Percentiles rank a stretch among this genome's conserved stretches.
These are phyloP conservation scores for Taphrina communis DNA, from an alignment of 1,139 yeast species.

Conservation along the genomic window DNA sequence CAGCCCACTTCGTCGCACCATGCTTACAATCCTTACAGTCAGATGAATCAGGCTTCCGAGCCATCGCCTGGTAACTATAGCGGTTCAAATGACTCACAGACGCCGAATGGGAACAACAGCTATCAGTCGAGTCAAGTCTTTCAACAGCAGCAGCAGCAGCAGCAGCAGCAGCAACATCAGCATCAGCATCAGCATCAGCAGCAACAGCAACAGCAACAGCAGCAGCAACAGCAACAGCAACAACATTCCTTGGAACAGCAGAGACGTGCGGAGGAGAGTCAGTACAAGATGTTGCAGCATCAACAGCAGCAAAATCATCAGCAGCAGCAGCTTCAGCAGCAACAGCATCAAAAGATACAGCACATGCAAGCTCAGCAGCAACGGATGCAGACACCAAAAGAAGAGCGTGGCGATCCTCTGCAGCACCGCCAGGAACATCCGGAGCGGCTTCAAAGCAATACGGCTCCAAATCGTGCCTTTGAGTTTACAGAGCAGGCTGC, in stretches of 20 bases:
- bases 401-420: conserved; percentile 17
- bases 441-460: conserved; percentile 19
- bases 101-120: conserved; percentile 7
- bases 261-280: conserved; percentile 34
- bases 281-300: conserved; percentile 5
- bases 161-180: conserved; percentile 3
- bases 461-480: conserved; percentile 2
- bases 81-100: conserved; percentile 18
- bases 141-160: conserved; percentile 13
- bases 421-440: conserved; percentile 11
- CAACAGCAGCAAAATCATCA: conserved; percentile 31
- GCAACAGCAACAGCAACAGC: neutral
- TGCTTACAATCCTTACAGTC: conserved; percentile 11
- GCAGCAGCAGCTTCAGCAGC: conserved; percentile 14
- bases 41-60: conserved; percentile 9
- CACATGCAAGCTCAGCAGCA: conserved; percentile 39
- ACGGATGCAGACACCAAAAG: conserved; percentile 20
- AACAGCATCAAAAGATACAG: conserved; percentile 44
- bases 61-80: conserved; percentile 29
- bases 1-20: conserved; percentile 6
- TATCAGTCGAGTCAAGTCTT: conserved; percentile 23
- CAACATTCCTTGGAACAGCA: conserved; percentile 23
- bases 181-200: neutral
- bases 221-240: neutral
- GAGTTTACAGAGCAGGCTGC: conserved; percentile 37